These are phyloP conservation scores for Aspergillus hiratsukae DNA, from an alignment of 2,329 filamentous ascomycete species.

Conservation along the genomic window DNA sequence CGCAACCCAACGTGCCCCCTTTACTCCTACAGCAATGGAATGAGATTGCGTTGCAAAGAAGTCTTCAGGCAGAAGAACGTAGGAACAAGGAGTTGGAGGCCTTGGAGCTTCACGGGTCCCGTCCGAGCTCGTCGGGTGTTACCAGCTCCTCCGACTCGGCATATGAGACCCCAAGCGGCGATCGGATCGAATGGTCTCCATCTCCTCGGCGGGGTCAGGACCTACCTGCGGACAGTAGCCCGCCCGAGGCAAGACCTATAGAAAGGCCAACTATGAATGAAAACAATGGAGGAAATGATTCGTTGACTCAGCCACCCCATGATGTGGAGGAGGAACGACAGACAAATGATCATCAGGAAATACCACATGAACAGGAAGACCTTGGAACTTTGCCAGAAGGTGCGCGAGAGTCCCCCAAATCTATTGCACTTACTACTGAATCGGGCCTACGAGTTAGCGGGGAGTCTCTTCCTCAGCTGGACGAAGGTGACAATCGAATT, in stretches of 20 bases:
- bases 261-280: background rate
- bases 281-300: background rate
- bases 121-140: background rate
- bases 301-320: background rate
- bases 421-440: background rate
- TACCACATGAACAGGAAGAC: background rate
- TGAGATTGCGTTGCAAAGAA: conserved; percentile 15
- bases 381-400: background rate
- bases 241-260: conserved; percentile 6
- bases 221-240: conserved; percentile 30
- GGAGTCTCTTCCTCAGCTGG: background rate
- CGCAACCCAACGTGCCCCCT: conserved; percentile 33
- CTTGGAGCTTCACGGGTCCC: background rate
- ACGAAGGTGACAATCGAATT: background rate
- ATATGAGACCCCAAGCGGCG: conserved; percentile 4
- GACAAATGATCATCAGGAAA: background rate
- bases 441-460: background rate
- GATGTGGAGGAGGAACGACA: background rate
- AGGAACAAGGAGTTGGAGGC: background rate
- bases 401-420: background rate
- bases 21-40: conserved; percentile 36
- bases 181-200: conserved; percentile 19
- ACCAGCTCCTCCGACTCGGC: conserved; percentile 6
- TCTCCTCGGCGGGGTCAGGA: background rate
- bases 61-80: conserved; percentile 2